Base-by-base conservation (phyloP, 768 basidiomycete species). In the Suillus subaureus region DNA sequence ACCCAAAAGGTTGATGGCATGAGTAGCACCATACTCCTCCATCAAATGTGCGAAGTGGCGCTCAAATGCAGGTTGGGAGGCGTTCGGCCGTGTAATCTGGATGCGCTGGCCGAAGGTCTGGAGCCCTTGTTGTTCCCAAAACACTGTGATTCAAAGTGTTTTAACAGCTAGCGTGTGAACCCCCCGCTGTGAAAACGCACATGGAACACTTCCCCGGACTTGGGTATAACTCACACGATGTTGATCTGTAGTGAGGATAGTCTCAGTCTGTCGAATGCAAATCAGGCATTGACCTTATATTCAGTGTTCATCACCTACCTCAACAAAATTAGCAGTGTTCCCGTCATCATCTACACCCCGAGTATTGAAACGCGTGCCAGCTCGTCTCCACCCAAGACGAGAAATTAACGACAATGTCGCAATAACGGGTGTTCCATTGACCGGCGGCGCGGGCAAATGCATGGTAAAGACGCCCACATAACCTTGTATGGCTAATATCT, bases 111-210 rank as follows among this genome's bases (percentile, higher is more conserved):
- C 93, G 73, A 99, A 96, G 0, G 97, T 96, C 73, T 96, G 94
- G 47, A 96, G 76, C 33, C 94, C 96, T 78, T 97, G 95, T 73
- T 99, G 97, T 75, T 99, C 97, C 97, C 97, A 99, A 75, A 99
- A 99, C 65, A 99, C 95, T 96, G 73, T 55, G 47, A 62, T 63
- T 62, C 54, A 42, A 54, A 64, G 26, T 64, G 69, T 71, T 40
- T 58, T 66, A 68, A 61, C 62, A 57, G 39, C 39, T 43, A 58
- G 54, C 12, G 47, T 42, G 26, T n/a, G 0, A 39, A 58, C 42
- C 8, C 35, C 21, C 26, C 35, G 35, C 55, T 63, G 31, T 51
- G 67, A 70, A 71, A 62, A 87, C 94, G 73, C 82, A 97, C 95
- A 82, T 65, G 97, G 97, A 51, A 99, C 93, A 70, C 93, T 96